A percentile compares a stretch with the other conserved stretches of the same genome.
phyloP scores from a whole-genome alignment of 2,329 filamentous ascomycete genomes.

The Aspergillus sp. region DNA sequence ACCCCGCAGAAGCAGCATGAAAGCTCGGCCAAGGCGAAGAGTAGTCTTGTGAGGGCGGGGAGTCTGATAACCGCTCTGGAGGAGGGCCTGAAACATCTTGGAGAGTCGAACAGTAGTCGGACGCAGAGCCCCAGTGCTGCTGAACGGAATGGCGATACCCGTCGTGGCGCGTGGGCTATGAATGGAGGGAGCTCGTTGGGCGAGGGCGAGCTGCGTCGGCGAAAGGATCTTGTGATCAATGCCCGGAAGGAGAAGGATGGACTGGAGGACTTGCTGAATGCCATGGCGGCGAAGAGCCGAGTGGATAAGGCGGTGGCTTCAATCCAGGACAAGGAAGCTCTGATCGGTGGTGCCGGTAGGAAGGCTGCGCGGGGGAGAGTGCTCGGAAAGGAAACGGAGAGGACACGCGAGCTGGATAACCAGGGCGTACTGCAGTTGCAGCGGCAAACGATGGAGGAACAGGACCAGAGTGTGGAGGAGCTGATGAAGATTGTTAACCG shows the following conservation, averaged over 20 bases:
- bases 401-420: slow-evolving; percentile 62
- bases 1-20: slow-evolving; percentile 61
- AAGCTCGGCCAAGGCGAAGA: slow-evolving; percentile 61
- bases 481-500: slow-evolving; percentile 57
- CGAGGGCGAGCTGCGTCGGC: slow-evolving; percentile 59
- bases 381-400: slow-evolving; percentile 56
- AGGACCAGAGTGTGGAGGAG: slow-evolving; percentile 59
- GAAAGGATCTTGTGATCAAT: slow-evolving; percentile 56
- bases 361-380: slow-evolving; percentile 46
- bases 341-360: slow-evolving; percentile 30
- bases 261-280: slow-evolving; percentile 58
- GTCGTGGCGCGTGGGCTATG: slow-evolving; percentile 26
- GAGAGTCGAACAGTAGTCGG: slow-evolving; percentile 16
- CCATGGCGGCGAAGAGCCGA: slow-evolving; percentile 52
- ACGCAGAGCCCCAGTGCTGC: slow-evolving; percentile 21
- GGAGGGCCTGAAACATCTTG: slow-evolving; percentile 50
- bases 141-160: background rate
- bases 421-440: slow-evolving; percentile 63
- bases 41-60: slow-evolving; percentile 55
- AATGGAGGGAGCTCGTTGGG: slow-evolving; percentile 44
- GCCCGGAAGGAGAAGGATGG: slow-evolving; percentile 62
- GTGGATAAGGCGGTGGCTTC: slow-evolving; percentile 47
- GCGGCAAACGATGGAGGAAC: slow-evolving; percentile 59
- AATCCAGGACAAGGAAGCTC: slow-evolving; percentile 44
- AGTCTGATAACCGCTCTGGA: slow-evolving; percentile 56